Evolutionary conservation across 2,329 filamentous ascomycete genomes (phyloP), one percentile per base, ranked within the genome.

Genomic region (Colletotrichum sp.): DNA sequence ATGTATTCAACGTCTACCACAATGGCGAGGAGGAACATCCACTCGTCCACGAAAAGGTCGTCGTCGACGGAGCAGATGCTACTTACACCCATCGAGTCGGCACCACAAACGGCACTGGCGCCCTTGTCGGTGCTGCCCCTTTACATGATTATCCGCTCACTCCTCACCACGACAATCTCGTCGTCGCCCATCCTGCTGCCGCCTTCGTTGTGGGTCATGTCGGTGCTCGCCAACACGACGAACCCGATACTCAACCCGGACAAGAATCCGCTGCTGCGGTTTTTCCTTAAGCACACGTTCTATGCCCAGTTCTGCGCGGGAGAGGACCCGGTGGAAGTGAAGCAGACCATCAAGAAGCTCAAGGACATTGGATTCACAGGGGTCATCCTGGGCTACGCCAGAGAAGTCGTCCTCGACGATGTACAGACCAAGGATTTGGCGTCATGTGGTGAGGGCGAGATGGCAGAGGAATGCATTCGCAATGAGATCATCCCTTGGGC

Each of bases 291-390:
- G 83, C 91, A 93, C 81, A 97, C 95, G 0, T 96, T 98, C 80
- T 98, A 98, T 83, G 92, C 93, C 28, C 96, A 98, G 80, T 98
- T 98, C 84, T 98, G 96, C 83, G 95, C 95, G 0, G 96, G 96
- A 32, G 94, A 96, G 84, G 94, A 91, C 65, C 88, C 90, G 1
- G 80, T 83, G 2, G 94, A 98, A 83, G 93, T 97, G 3, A 87
- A 88, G 56, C 84, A 83, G 34, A 96, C 94, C 1, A 91, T 95
- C 34, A 82, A 88, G 2, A 87, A 89, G 3, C 88, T 98, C 12
- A 94, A 95, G 83, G 83, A 87, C 36, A 92, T 96, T 60, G 96
- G 96, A 3, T 98, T 95, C 82, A 91, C 91, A 28, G 96, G 96
- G 15, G 94, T 98, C 8, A 95, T 98, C 71, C 88, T 98, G 62